phyloP scores from a whole-genome alignment of 2,329 filamentous ascomycete genomes.

The Alternaria sp. region DNA sequence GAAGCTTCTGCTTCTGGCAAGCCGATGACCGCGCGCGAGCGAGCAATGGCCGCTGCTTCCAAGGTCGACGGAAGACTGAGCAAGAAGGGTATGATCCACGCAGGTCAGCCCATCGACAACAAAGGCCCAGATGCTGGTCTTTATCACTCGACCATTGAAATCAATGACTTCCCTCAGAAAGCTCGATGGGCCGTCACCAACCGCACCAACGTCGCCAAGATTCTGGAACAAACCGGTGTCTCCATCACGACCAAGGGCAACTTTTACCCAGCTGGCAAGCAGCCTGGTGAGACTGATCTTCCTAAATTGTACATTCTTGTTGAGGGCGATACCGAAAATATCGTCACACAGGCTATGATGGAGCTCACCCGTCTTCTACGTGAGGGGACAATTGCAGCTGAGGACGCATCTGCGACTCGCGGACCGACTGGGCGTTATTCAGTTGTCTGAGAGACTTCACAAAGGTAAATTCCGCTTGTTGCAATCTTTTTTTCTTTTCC shows the following conservation, averaged over 20 bases:
- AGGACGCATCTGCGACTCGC: slow-evolving; percentile 78
- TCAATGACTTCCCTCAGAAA: slow-evolving; percentile 99
- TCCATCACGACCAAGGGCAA: slow-evolving; percentile 98
- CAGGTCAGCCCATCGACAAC: slow-evolving; percentile 96
- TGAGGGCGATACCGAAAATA: slow-evolving; percentile 93
- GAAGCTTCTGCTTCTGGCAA: slow-evolving; percentile 61
- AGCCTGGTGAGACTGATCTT: slow-evolving; percentile 74
- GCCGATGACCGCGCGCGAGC: slow-evolving; percentile 70
- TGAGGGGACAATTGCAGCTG: slow-evolving; percentile 89
- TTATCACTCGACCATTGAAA: slow-evolving; percentile 96
- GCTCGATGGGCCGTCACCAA: slow-evolving; percentile 99
- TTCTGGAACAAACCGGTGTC: slow-evolving; percentile 91
- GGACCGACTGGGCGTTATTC: slow-evolving; percentile 86
- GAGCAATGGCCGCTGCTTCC: slow-evolving; percentile 88
- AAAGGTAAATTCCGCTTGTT: neutral
- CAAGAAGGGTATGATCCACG: slow-evolving; percentile 86
- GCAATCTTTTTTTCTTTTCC: slow-evolving; percentile 2
- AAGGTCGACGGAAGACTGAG: slow-evolving; percentile 91
- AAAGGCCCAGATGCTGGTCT: slow-evolving; percentile 96
- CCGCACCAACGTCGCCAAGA: slow-evolving; percentile 97
- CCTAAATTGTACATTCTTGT: slow-evolving; percentile 99
- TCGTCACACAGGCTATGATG: slow-evolving; percentile 88
- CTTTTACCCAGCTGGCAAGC: slow-evolving; percentile 85
- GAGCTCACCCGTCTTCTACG: slow-evolving; percentile 88
- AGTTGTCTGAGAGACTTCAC: slow-evolving; percentile 57